A percentile compares a stretch with the other conserved stretches of the same genome.
These are phyloP conservation scores for Aspergillus ostianus DNA, from an alignment of 495 filamentous ascomycete species.

Conservation along the genomic window DNA sequence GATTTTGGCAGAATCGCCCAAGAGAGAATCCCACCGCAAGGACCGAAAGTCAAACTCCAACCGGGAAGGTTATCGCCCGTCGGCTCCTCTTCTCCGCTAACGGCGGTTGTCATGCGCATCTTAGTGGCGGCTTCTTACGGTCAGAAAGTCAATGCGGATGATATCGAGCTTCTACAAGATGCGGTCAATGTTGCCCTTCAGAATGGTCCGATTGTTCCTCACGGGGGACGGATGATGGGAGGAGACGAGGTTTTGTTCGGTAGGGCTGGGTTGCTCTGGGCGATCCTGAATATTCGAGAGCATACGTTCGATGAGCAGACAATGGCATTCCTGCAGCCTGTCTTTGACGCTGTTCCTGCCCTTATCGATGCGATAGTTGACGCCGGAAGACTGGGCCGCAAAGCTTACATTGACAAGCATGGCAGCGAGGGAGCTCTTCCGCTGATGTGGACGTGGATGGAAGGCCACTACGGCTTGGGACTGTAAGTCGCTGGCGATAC, in stretches of 20 bases:
- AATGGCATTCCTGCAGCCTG: slow-evolving; percentile 17
- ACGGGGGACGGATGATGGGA: slow-evolving; percentile 33
- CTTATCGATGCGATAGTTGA: slow-evolving; percentile 37
- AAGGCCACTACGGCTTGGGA: slow-evolving; percentile 40
- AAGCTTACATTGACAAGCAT: slow-evolving; percentile 28
- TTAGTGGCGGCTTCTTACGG: slow-evolving; percentile 18
- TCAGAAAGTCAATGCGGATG: slow-evolving; percentile 18
- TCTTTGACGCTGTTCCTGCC: slow-evolving; percentile 27
- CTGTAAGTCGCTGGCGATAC: slow-evolving; percentile 26
- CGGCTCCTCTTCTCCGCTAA: slow-evolving; percentile 29
- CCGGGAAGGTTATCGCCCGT: slow-evolving; percentile 35
- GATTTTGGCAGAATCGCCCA: slow-evolving; percentile 31
- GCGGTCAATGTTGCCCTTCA: slow-evolving; percentile 32
- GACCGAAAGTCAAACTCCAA: slow-evolving; percentile 26
- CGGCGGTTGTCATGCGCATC: slow-evolving; percentile 28
- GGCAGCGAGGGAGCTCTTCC: slow-evolving; percentile 35
- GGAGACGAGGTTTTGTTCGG: slow-evolving; percentile 46
- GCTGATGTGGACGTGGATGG: slow-evolving; percentile 50
- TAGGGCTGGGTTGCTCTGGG: slow-evolving; percentile 44
- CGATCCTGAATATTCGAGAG: slow-evolving; percentile 35
- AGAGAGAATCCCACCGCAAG: slow-evolving; percentile 28
- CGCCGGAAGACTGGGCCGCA: slow-evolving; percentile 34
- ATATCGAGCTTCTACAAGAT: slow-evolving; percentile 29
- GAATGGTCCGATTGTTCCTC: slow-evolving; percentile 30
- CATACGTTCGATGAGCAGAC: slow-evolving; percentile 22